Conservation (phyloP, 306 rosid genomes). For the Vigna hirtella region DNA sequence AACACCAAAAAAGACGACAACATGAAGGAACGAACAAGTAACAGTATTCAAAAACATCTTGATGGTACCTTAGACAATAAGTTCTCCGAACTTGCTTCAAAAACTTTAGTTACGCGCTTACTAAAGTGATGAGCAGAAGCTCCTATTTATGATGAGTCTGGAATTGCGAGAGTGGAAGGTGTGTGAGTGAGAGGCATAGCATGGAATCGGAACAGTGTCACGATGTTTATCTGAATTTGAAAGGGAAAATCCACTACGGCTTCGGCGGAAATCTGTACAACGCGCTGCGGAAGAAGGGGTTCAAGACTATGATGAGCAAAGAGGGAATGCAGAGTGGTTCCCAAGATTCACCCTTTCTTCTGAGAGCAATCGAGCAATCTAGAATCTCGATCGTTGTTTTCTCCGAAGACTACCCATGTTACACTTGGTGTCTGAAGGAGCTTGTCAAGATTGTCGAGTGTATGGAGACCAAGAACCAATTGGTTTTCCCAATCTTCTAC, state of each 20-base stretch:
- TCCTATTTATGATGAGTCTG: not conserved
- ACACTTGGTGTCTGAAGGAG: not conserved
- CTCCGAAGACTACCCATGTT: not conserved
- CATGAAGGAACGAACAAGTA: no score
- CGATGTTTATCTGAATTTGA: not conserved
- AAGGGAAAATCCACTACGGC: not conserved
- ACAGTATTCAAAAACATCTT: no score
- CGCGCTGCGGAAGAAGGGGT: not conserved
- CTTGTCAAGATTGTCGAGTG: not conserved
- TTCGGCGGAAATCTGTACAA: not conserved
- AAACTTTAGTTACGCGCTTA: not conserved
- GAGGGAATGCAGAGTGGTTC: not conserved
- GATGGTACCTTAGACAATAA: no score
- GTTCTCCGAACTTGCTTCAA: no score
- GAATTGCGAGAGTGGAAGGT: not conserved
- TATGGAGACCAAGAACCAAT: not conserved
- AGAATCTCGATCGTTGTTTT: not conserved
- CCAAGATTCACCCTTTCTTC: not conserved
- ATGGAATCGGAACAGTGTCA: not conserved
- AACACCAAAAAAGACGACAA: no score
- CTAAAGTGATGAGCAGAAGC: not conserved
- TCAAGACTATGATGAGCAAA: not conserved
- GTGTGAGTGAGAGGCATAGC: not conserved
- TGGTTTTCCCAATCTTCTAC: not conserved
- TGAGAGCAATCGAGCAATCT: not conserved